Percentiles rank a stretch among this genome's conserved stretches.
Evolutionary conservation across 2,329 filamentous ascomycete species (phyloP).

Genomic region (Trichoderma sp.): DNA sequence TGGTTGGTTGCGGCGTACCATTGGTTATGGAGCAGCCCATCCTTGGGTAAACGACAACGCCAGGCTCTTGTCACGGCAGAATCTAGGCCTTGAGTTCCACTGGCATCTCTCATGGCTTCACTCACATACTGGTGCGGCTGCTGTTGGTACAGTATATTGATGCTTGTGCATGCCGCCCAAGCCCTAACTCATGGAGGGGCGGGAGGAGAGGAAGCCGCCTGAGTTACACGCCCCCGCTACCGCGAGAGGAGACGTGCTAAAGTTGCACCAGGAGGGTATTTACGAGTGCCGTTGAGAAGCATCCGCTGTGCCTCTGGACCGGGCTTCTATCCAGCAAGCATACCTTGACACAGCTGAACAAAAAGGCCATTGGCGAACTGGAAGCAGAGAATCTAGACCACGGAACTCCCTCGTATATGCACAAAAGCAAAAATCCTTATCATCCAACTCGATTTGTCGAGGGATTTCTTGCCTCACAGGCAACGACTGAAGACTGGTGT

Average conservation of each 20-base stretch:
- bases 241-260: not conserved
- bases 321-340: not conserved
- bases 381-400: constrained; percentile 14
- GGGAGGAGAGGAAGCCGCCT: constrained; percentile 30
- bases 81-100: not conserved
- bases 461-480: not conserved
- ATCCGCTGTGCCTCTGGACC: not conserved
- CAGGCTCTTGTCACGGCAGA: not conserved
- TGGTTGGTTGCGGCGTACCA: not conserved
- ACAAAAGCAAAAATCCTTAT: not conserved
- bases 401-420: constrained; percentile 8
- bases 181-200: constrained; percentile 21
- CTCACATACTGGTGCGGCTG: not conserved
- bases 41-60: not conserved
- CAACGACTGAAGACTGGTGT: not conserved
- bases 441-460: not conserved
- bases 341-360: not conserved
- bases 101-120: not conserved
- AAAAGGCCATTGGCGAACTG: not conserved
- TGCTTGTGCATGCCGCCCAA: not conserved
- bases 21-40: not conserved
- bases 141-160: not conserved
- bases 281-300: not conserved
- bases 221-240: constrained; percentile 23
- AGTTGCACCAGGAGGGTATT: not conserved